Conservation (phyloP, 106 monocot species). For the Dactylorhiza incarnata region DNA sequence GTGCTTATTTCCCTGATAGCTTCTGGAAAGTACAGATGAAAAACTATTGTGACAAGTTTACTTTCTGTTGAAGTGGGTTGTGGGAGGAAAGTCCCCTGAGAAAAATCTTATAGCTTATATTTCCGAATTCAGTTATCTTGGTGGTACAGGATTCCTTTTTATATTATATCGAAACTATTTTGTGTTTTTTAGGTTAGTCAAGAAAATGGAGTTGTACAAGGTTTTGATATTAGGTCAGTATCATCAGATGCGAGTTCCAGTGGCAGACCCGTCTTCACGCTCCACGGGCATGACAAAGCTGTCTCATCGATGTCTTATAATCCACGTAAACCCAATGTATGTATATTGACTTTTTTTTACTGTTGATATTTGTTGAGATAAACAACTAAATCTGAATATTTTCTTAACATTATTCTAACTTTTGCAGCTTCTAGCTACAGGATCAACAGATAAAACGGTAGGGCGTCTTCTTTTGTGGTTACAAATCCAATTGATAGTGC, state of each 20-base stretch:
- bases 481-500: background rate
- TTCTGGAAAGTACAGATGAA: background rate
- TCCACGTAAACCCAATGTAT: constrained; percentile 57
- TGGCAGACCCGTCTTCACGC: constrained; percentile 48
- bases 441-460: constrained; percentile 90
- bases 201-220: constrained; percentile 88
- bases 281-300: constrained; percentile 89
- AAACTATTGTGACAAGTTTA: too few species aligned
- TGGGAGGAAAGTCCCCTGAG: background rate
- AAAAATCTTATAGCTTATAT: background rate
- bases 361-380: background rate
- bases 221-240: constrained; percentile 64
- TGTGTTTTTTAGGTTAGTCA: constrained; percentile 60
- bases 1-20: background rate
- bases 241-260: constrained; percentile 34
- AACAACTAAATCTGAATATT: background rate
- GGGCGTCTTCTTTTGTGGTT: background rate
- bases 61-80: background rate
- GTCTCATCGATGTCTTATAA: constrained; percentile 65
- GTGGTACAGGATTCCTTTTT: background rate
- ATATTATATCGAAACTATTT: background rate
- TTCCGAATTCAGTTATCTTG: background rate
- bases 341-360: background rate
- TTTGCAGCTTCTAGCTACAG: constrained; percentile 86
- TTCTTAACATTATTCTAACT: constrained; percentile 5